These are phyloP conservation scores for Leishmania braziliensis DNA, from an alignment of 208 protist genomes.

Conservation along the genomic window DNA sequence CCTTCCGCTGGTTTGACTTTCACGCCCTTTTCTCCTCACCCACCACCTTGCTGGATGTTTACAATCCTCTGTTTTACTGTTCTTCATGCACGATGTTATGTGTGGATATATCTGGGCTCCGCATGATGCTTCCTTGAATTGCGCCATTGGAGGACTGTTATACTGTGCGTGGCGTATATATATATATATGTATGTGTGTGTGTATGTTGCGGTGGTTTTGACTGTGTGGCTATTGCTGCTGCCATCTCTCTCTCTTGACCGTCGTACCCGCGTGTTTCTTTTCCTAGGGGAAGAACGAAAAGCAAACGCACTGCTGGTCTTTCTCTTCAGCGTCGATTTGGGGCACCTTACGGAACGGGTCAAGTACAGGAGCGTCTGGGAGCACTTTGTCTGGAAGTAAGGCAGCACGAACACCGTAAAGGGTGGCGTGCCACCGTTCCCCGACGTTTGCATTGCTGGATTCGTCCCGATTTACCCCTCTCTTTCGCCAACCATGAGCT, in stretches of 20 bases:
- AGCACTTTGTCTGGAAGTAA: not conserved
- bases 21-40: not conserved
- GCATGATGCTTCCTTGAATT: not conserved
- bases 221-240: not conserved
- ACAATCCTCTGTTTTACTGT: not conserved
- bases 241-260: not conserved
- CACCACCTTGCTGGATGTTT: not conserved
- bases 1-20: not conserved
- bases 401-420: not conserved
- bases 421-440: not conserved
- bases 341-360: not conserved
- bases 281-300: not conserved
- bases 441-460: not conserved
- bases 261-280: not conserved
- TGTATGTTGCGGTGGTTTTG: not conserved
- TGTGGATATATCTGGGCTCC: not conserved
- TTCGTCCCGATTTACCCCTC: not conserved
- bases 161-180: not conserved
- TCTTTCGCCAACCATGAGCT: slow-evolving; percentile 54
- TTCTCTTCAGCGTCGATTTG: not conserved
- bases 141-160: not conserved
- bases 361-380: not conserved
- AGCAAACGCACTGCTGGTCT: not conserved
- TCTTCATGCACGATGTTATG: not conserved
- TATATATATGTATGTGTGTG: not conserved